These are phyloP conservation scores for Salvia miltiorrhiza DNA, from an alignment of 257 asterid species.

Conservation along the genomic window DNA sequence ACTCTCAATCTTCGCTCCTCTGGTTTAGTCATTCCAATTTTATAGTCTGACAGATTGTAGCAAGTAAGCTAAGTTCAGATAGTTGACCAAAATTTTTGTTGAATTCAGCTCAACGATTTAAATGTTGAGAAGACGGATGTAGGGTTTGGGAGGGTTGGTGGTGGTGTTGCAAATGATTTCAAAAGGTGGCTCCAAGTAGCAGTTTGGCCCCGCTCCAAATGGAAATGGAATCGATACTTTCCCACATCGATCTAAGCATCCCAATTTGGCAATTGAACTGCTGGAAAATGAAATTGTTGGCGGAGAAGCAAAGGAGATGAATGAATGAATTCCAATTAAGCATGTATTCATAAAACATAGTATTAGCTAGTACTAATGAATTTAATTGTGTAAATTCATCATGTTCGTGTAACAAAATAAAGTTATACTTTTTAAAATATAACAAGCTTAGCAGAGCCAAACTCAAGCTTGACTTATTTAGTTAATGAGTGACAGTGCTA, in stretches of 20 bases:
- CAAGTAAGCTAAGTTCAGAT: background rate
- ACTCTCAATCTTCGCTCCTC: background rate
- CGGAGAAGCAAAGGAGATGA: background rate
- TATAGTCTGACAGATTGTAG: background rate
- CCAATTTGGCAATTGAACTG: background rate
- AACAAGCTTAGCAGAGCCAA: no score
- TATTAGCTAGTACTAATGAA: no score
- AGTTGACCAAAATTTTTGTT: background rate
- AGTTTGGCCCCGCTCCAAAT: background rate
- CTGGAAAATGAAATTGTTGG: no score
- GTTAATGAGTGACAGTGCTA: no score
- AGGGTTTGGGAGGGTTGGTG: background rate
- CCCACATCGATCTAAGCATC: background rate
- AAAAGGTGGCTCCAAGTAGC: background rate
- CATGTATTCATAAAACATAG: no score
- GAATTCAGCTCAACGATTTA: background rate
- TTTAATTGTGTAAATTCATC: no score
- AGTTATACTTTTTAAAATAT: no score
- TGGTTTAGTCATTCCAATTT: background rate
- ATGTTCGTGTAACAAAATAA: no score
- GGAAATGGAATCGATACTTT: background rate
- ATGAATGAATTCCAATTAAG: no score
- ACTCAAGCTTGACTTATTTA: no score
- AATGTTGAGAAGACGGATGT: background rate
- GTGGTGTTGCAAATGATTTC: background rate